Evolutionary conservation across 768 basidiomycete genomes (phyloP).

Genomic region (Hericium erinaceus): DNA sequence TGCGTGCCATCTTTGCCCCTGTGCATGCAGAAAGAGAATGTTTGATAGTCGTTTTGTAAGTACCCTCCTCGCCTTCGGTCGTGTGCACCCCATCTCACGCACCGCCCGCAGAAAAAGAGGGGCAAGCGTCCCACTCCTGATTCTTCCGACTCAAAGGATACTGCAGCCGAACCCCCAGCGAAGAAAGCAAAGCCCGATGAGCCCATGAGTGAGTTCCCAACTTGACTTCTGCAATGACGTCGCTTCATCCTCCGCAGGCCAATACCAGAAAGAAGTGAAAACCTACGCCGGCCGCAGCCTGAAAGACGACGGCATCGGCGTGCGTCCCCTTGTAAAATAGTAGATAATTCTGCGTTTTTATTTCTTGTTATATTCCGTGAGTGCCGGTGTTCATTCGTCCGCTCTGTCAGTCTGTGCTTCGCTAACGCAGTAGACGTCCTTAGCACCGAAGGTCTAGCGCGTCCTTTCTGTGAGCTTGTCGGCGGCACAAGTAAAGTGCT

Average conservation of each 20-base stretch:
- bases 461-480: too few relatives aligned
- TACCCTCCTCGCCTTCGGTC: conserved; percentile 7
- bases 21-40: conserved; percentile 39
- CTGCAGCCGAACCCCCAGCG: conserved; percentile 26
- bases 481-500: too few relatives aligned
- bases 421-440: not conserved
- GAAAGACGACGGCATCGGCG: conserved; percentile 34
- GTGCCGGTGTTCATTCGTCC: too few relatives aligned
- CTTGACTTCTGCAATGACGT: not conserved
- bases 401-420: not conserved
- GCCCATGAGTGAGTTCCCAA: conserved; percentile 24
- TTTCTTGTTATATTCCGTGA: not conserved
- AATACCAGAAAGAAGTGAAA: conserved; percentile 34
- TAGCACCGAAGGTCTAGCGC: too few relatives aligned
- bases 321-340: conserved; percentile 36
- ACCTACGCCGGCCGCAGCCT: conserved; percentile 29
- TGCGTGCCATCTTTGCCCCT: not conserved
- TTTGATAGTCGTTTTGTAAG: conserved; percentile 58
- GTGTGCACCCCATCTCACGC: not conserved
- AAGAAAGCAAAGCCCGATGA: conserved; percentile 32
- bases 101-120: conserved; percentile 37
- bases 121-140: conserved; percentile 47
- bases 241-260: conserved; percentile 16
- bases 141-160: conserved; percentile 23
- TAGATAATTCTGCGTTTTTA: not conserved